Base-by-base conservation (phyloP, 148 eudicot genomes). In the Selenicereus undatus region DNA sequence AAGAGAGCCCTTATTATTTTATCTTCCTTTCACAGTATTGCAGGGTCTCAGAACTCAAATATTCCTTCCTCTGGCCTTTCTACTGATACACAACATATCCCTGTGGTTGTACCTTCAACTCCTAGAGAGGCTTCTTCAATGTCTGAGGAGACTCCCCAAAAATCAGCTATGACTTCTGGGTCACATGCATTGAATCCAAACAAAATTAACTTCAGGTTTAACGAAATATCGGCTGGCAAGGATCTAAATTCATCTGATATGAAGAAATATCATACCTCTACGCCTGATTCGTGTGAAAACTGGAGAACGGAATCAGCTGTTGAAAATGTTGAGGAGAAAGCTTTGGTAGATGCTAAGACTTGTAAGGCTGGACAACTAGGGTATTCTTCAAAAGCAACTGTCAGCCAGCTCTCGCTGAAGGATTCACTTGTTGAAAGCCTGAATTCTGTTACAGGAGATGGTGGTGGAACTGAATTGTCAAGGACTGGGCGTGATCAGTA, bases 31-130 rank as follows among this genome's bases (percentile, higher is more conserved):
- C 56, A 62, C 80, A 93, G 98, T 87, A 81, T 84, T 82, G 64
- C 84, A 79, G 95, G 88, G 73, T 75, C 83, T 85, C 78, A 88
- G 68, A 76, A 43, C 78, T 81, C 82, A 79, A 75, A 81, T 81
- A 83, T 80, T 77, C 74, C 35, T 66, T 79, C 73, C 30, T 82
- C 84, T 64, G 70, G 82, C 27, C 77, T 58, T 65, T 83, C 85
- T 76, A 86, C 87, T 56, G 90, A 86, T 80, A 93, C 86, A 82
- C 87, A 88, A 71, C 86, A 75, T 66, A 71, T 78, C 75, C 58
- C 91, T 79, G 51, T 45, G 26, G 70, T 82, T 74, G 75, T 66
- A 26, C n/a, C 75, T 65, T 83, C 85, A 30, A 81, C 82, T 56
- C 21, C 48, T 71, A 76, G 89, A 35, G 75, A 62, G 56, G 64